phyloP scores from a whole-genome alignment of 2,329 filamentous ascomycete genomes.

The Talaromyces sp. region DNA sequence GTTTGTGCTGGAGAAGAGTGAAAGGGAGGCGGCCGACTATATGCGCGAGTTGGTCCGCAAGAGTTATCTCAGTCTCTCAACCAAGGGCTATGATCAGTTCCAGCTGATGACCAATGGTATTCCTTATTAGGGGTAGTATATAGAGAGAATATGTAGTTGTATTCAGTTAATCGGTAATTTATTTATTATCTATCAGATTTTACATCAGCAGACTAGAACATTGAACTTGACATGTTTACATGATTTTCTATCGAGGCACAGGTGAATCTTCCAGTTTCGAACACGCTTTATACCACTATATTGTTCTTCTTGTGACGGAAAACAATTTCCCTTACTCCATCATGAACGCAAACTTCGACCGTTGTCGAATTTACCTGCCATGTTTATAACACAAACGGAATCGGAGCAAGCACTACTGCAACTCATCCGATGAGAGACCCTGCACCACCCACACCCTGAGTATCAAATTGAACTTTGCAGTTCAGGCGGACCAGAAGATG shows the following conservation, averaged over 20 bases:
- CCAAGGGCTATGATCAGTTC: constrained; percentile 95
- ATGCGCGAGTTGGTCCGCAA: constrained; percentile 85
- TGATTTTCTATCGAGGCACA: too few relatives aligned
- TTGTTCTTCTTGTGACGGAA: neutral
- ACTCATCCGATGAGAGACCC: constrained; percentile 50
- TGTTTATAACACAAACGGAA: constrained; percentile 43
- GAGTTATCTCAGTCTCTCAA: constrained; percentile 86
- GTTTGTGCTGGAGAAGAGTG: constrained; percentile 86
- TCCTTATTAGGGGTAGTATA: constrained; percentile 60
- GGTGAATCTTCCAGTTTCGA: neutral
- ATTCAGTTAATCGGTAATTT: neutral
- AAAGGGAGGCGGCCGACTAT: constrained; percentile 90
- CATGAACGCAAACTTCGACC: constrained; percentile 24
- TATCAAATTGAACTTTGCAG: constrained; percentile 54
- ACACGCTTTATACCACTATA: neutral
- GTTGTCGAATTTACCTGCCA: constrained; percentile 29
- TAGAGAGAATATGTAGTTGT: neutral
- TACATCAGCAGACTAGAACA: neutral
- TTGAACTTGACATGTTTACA: neutral
- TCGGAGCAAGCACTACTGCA: constrained; percentile 25
- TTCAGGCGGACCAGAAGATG: constrained; percentile 76
- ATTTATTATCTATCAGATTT: neutral
- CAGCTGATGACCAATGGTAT: constrained; percentile 96
- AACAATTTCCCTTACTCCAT: constrained; percentile 18
- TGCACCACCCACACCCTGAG: constrained; percentile 64